These are phyloP conservation scores for Mortierella sp. DNA, from an alignment of 371 early-diverging fungal genomes.

Conservation along the genomic window DNA sequence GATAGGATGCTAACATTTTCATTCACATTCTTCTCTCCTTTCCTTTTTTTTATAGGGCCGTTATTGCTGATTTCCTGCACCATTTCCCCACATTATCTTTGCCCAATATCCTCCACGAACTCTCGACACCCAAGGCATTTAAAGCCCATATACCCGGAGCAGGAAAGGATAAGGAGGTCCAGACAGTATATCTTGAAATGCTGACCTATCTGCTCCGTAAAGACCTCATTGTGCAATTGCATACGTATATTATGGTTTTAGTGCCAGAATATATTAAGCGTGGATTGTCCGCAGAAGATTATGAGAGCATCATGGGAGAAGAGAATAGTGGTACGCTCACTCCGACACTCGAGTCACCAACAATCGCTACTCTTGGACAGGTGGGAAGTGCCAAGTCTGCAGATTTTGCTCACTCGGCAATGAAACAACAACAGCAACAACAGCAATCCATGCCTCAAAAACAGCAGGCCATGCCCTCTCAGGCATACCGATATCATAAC, in stretches of 20 bases:
- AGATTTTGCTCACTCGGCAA: conserved; percentile 37
- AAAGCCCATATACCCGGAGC: conserved; percentile 68
- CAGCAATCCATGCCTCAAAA: conserved; percentile 22
- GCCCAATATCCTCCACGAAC: conserved; percentile 74
- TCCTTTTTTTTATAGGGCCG: conserved; percentile 19
- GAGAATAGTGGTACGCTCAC: conserved; percentile 38
- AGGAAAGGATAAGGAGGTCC: conserved; percentile 68
- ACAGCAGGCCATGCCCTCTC: conserved; percentile 43
- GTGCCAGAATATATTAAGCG: conserved; percentile 69
- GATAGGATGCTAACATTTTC: background rate
- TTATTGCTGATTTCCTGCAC: conserved; percentile 71
- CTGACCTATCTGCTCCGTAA: conserved; percentile 85
- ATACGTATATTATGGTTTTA: conserved; percentile 83
- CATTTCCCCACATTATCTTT: conserved; percentile 81
- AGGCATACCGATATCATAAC: conserved; percentile 51
- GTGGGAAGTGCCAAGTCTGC: conserved; percentile 42
- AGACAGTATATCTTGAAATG: conserved; percentile 83
- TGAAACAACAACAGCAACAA: conserved; percentile 27
- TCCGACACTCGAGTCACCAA: conserved; percentile 42
- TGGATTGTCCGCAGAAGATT: conserved; percentile 61
- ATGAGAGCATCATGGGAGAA: conserved; percentile 51
- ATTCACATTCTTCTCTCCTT: background rate
- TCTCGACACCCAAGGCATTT: conserved; percentile 82
- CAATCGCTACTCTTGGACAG: conserved; percentile 15
- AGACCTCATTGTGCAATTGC: conserved; percentile 83